Conservation (phyloP, 2,329 filamentous ascomycete species). For the Venturia nashicola region DNA sequence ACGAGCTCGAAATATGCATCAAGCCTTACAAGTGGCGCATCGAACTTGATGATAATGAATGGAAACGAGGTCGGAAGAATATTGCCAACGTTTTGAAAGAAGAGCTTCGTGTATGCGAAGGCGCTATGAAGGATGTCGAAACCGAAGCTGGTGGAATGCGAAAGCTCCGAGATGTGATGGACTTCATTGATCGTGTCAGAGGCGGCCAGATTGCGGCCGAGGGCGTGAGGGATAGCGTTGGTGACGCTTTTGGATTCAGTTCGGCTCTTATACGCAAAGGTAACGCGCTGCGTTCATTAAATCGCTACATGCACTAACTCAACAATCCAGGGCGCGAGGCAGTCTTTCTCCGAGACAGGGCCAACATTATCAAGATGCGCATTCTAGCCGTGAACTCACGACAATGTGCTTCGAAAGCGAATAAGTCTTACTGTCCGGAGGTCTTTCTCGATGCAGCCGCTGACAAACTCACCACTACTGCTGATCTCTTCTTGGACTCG, state of each 20-base stretch:
- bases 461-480: slow-evolving; percentile 85
- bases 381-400: slow-evolving; percentile 79
- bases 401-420: slow-evolving; percentile 70
- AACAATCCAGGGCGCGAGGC: slow-evolving; percentile 66
- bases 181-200: slow-evolving; percentile 79
- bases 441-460: slow-evolving; percentile 96
- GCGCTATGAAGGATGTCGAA: slow-evolving; percentile 65
- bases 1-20: slow-evolving; percentile 97
- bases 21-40: slow-evolving; percentile 99
- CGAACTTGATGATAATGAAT: slow-evolving; percentile 84
- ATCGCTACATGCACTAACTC: not conserved
- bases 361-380: slow-evolving; percentile 82
- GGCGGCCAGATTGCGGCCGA: slow-evolving; percentile 78
- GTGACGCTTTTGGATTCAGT: slow-evolving; percentile 88
- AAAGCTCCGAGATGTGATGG: slow-evolving; percentile 80
- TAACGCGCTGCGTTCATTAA: slow-evolving; percentile 27
- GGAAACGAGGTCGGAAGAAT: slow-evolving; percentile 74
- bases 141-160: slow-evolving; percentile 64
- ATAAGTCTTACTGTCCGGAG: slow-evolving; percentile 95
- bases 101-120: slow-evolving; percentile 74
- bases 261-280: slow-evolving; percentile 73
- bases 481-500: slow-evolving; percentile 93
- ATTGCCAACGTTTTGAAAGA: slow-evolving; percentile 70
- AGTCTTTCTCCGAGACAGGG: slow-evolving; percentile 83
- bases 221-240: slow-evolving; percentile 53